Base-by-base conservation (phyloP, 2,329 filamentous ascomycete species). In the Pleomassaria siparia region DNA sequence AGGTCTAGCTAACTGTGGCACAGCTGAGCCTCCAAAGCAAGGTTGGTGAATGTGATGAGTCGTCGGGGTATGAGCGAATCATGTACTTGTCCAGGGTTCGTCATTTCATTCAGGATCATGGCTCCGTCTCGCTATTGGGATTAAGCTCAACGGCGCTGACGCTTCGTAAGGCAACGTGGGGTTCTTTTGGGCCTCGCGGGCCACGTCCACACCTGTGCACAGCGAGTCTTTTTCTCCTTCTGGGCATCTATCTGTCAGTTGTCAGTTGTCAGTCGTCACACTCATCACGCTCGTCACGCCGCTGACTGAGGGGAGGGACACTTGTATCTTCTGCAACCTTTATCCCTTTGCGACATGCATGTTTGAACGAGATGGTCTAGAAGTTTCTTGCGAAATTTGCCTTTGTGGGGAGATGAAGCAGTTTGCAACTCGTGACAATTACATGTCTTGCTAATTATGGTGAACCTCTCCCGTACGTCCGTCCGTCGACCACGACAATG, bases 121-220 rank as follows among this genome's bases (percentile, higher is more conserved):
- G 50, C 52, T 45, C n/a, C 28, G 4, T 42, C 30, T 47, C 43
- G 50, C 43, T 48, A 53, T 51, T 47, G 53, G 44, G 37, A 46
- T 24, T 32, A 20, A 32, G 41, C 29, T 32, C 20, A 36, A 48
- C 55, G 53, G 53, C 53, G 47, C 47, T 47, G 39, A 45, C 29
- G 43, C 20, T 32, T 15, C 21, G 26, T 48, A 43, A 46, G 40
- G 26, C 37, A 39, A 39, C 45, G 35, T 49, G 45, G 48, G 33
- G 36, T 36, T 42, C 20, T 40, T 42, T n/a, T n/a, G 47, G 46
- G 40, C 46, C 45, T 37, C 33, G 37, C 43, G 39, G 29, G 32
- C 39, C 16, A 24, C 25, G n/a, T 7, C 22, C 30, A 47, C 3
- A 7, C 13, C n/a, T 40, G 39, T 45, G 47, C 33, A 21, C 32